Evolutionary conservation across 1,284 basidiomycete genomes (phyloP).

Genomic region (Boletus semigastroideus): DNA sequence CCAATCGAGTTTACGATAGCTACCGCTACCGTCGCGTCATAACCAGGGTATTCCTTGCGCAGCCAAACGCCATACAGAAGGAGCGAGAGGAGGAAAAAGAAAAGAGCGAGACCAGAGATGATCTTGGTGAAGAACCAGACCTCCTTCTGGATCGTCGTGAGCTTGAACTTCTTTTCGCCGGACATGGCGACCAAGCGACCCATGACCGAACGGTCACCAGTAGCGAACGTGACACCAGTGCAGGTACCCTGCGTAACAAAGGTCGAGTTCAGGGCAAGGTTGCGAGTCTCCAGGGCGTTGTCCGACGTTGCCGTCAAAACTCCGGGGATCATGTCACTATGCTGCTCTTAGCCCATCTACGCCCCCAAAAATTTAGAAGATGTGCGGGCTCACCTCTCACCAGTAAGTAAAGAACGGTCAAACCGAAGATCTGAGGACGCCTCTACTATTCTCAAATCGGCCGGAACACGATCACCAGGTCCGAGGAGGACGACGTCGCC

Average conservation of each 20-base stretch:
- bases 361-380: not conserved
- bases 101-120: slow-evolving; percentile 40
- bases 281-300: slow-evolving; percentile 60
- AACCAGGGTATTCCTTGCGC: slow-evolving; percentile 37
- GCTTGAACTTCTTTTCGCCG: slow-evolving; percentile 45
- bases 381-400: slow-evolving; percentile 39
- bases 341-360: slow-evolving; percentile 8
- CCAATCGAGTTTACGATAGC: slow-evolving; percentile 49
- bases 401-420: slow-evolving; percentile 61
- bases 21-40: slow-evolving; percentile 33
- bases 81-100: slow-evolving; percentile 41
- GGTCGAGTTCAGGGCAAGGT: slow-evolving; percentile 56
- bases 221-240: slow-evolving; percentile 55
- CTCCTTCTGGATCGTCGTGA: slow-evolving; percentile 49
- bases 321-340: slow-evolving; percentile 49
- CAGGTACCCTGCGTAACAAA: slow-evolving; percentile 57
- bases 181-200: slow-evolving; percentile 60
- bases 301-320: slow-evolving; percentile 49
- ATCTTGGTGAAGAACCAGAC: slow-evolving; percentile 50
- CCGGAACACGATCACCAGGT: slow-evolving; percentile 78
- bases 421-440: slow-evolving; percentile 51
- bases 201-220: slow-evolving; percentile 56
- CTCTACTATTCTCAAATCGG: slow-evolving; percentile 74
- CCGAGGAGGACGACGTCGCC: slow-evolving; percentile 78
- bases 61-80: slow-evolving; percentile 47